Conservation (phyloP, 352 stramenopile species). For the Phytophthora colocasiae region DNA sequence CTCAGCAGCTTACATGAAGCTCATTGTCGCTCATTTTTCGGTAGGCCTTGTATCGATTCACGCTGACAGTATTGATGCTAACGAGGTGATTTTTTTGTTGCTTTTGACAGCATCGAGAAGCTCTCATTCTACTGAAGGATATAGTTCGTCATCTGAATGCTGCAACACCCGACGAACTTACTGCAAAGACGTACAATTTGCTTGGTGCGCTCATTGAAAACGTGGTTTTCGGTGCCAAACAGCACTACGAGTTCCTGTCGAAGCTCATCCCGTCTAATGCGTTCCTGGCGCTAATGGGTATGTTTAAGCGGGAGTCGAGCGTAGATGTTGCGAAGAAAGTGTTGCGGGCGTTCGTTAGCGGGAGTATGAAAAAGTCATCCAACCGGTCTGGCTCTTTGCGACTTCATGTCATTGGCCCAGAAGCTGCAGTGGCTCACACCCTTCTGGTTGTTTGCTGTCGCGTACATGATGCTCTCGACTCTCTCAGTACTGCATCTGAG, state of each 20-base stretch:
- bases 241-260: slow-evolving; percentile 73
- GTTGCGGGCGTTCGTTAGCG: slow-evolving; percentile 74
- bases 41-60: slow-evolving; percentile 32
- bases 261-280: slow-evolving; percentile 77
- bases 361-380: slow-evolving; percentile 32
- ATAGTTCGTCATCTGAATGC: slow-evolving; percentile 85
- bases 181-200: slow-evolving; percentile 69
- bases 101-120: slow-evolving; percentile 62
- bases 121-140: slow-evolving; percentile 86
- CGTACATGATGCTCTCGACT: slow-evolving; percentile 87
- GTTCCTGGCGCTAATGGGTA: slow-evolving; percentile 85
- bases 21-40: slow-evolving; percentile 86
- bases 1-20: slow-evolving; percentile 84
- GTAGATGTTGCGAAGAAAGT: slow-evolving; percentile 87
- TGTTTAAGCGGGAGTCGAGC: slow-evolving; percentile 87
- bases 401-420: slow-evolving; percentile 70
- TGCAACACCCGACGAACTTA: slow-evolving; percentile 63
- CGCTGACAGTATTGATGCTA: background rate
- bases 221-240: slow-evolving; percentile 74
- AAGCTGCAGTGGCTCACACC: slow-evolving; percentile 86
- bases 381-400: slow-evolving; percentile 44
- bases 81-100: slow-evolving; percentile 7
- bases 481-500: slow-evolving; percentile 71
- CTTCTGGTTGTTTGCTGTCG: slow-evolving; percentile 87
- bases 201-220: slow-evolving; percentile 81